These are phyloP conservation scores for Cladophialophora chaetospira DNA, from an alignment of 2,329 filamentous ascomycete species.

Conservation along the genomic window DNA sequence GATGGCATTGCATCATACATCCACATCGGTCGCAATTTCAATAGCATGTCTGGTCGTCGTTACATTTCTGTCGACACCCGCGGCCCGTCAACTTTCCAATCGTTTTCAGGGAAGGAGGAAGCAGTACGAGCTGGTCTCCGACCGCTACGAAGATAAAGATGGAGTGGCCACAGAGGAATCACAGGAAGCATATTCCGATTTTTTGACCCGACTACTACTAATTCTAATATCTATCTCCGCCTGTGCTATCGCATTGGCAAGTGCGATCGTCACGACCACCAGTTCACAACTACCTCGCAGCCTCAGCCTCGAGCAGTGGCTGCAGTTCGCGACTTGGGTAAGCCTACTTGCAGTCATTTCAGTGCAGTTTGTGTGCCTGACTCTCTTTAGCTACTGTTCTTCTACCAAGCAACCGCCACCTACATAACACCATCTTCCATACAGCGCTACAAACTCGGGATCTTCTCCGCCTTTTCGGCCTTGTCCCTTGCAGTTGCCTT, in stretches of 20 bases:
- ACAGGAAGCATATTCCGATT: constrained; percentile 63
- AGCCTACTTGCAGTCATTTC: constrained; percentile 35
- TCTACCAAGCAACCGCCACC: constrained; percentile 28
- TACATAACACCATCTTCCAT: constrained; percentile 27
- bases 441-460: constrained; percentile 29
- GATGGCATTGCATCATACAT: constrained; percentile 18
- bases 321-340: constrained; percentile 65
- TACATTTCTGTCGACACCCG: constrained; percentile 22
- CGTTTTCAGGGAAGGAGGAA: constrained; percentile 18
- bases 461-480: constrained; percentile 24
- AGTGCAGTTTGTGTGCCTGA: constrained; percentile 4
- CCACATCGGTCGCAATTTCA: constrained; percentile 23
- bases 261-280: constrained; percentile 57
- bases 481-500: constrained; percentile 28
- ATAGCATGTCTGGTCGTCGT: constrained; percentile 25
- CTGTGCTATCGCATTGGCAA: constrained; percentile 57
- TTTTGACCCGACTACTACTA: constrained; percentile 58
- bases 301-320: constrained; percentile 59
- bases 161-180: constrained; percentile 68
- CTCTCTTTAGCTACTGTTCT: constrained; percentile 27
- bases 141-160: constrained; percentile 68
- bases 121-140: constrained; percentile 30
- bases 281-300: constrained; percentile 44
- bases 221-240: constrained; percentile 58
- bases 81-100: constrained; percentile 12